phyloP scores from a whole-genome alignment of 2,329 filamentous ascomycete species.

The Fusarium annulatum region DNA sequence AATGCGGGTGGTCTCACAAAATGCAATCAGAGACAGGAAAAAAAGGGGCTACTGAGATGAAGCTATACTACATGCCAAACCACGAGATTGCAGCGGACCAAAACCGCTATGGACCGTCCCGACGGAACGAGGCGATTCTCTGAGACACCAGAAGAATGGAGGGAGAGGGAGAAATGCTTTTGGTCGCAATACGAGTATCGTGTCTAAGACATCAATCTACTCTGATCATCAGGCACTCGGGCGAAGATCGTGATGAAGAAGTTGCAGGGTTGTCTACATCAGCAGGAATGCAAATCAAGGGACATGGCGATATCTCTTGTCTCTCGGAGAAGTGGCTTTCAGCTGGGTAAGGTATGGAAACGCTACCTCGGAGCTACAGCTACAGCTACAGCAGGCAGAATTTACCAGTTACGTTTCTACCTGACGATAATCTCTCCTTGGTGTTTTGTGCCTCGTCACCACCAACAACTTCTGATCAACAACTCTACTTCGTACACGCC shows the following conservation, averaged over 20 bases:
- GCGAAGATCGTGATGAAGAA: background rate
- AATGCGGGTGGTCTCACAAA: background rate
- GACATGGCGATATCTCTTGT: background rate
- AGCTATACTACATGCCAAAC: constrained; percentile 1
- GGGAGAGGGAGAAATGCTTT: constrained; percentile 15
- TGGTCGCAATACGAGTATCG: background rate
- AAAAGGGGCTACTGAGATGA: constrained; percentile 7
- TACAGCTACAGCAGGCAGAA: background rate
- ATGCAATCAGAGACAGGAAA: background rate
- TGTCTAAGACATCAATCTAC: constrained; percentile 21
- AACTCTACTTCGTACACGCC: background rate
- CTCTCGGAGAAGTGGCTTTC: background rate
- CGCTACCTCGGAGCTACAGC: background rate
- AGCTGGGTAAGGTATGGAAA: constrained; percentile 7
- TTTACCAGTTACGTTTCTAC: background rate
- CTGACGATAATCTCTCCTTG: constrained; percentile 7
- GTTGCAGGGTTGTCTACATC: background rate
- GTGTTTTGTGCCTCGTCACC: constrained; percentile 9
- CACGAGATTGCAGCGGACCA: background rate
- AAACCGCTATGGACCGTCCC: constrained; percentile 24
- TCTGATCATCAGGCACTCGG: background rate
- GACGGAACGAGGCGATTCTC: constrained; percentile 21
- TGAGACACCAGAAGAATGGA: constrained; percentile 17
- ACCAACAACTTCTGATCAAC: background rate
- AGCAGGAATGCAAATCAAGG: constrained; percentile 1